Evolutionary conservation across 805 yeast species (phyloP).

Genomic region (Metschnikowia anglica): DNA sequence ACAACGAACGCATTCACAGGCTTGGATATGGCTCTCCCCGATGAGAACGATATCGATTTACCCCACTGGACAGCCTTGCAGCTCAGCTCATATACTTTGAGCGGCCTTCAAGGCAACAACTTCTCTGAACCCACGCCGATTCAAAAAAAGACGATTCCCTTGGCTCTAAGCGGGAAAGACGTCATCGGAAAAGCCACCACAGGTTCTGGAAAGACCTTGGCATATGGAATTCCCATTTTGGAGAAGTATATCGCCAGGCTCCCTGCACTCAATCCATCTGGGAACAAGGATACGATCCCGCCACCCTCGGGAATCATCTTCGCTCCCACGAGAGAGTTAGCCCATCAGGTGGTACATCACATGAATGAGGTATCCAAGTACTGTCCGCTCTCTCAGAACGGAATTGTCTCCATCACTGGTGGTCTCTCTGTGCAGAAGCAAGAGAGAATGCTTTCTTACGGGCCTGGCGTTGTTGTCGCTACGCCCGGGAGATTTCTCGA

Average conservation of each 20-base stretch:
- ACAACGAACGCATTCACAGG: conserved; percentile 31
- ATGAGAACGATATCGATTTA: conserved; percentile 42
- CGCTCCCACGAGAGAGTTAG: conserved; percentile 95
- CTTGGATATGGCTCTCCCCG: conserved; percentile 27
- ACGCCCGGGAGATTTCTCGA: conserved; percentile 95
- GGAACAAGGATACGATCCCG: background rate
- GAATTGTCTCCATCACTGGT: conserved; percentile 83
- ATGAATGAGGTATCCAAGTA: conserved; percentile 53
- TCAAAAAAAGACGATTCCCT: conserved; percentile 73
- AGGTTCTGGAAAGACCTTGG: conserved; percentile 96
- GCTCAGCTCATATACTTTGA: conserved; percentile 56
- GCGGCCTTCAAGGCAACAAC: conserved; percentile 57
- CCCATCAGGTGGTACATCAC: conserved; percentile 89
- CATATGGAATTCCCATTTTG: conserved; percentile 89
- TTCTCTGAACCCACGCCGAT: conserved; percentile 80
- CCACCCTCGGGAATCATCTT: conserved; percentile 74
- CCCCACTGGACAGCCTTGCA: conserved; percentile 59
- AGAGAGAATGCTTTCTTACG: conserved; percentile 68
- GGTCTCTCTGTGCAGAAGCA: conserved; percentile 95
- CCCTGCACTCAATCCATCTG: background rate
- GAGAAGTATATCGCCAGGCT: conserved; percentile 51
- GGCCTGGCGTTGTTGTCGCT: conserved; percentile 83
- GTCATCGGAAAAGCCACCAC: conserved; percentile 95
- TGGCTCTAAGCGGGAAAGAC: conserved; percentile 70
- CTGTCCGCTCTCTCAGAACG: conserved; percentile 51